These are phyloP conservation scores for Plasmodium adleri DNA, from an alignment of 169 alveolate genomes.

Conservation along the genomic window DNA sequence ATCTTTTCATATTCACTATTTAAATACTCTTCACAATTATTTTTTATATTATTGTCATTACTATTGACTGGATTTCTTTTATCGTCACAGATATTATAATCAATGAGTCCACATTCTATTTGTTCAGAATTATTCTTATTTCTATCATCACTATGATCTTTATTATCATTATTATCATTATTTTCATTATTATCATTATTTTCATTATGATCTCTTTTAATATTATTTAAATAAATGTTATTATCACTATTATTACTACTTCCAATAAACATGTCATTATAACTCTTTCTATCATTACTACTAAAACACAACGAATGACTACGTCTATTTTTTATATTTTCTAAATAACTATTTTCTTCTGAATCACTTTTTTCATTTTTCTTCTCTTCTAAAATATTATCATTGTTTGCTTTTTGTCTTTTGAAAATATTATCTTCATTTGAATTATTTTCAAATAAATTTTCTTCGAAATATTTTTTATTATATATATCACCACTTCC, in stretches of 20 bases:
- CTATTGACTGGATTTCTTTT: neutral
- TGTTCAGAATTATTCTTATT: neutral
- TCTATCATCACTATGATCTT: neutral
- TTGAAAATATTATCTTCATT: no score
- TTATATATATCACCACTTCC: constrained; percentile 2
- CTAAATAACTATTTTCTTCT: no score
- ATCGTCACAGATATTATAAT: neutral
- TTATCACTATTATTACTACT: no score
- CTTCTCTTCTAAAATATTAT: no score
- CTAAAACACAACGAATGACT: no score
- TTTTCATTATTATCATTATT: neutral
- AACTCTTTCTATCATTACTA: no score
- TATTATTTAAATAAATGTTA: no score
- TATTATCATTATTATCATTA: neutral
- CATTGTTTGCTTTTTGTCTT: no score
- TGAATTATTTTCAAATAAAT: no score
- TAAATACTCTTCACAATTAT: neutral
- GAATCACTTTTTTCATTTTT: no score
- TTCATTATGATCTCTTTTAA: neutral
- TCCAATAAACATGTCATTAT: no score
- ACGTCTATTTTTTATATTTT: no score
- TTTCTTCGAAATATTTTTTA: neutral
- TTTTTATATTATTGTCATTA: neutral
- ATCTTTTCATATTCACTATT: neutral
- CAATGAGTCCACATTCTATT: neutral